Conservation (phyloP, 345 rosid genomes). For the Kernera saxatilis region DNA sequence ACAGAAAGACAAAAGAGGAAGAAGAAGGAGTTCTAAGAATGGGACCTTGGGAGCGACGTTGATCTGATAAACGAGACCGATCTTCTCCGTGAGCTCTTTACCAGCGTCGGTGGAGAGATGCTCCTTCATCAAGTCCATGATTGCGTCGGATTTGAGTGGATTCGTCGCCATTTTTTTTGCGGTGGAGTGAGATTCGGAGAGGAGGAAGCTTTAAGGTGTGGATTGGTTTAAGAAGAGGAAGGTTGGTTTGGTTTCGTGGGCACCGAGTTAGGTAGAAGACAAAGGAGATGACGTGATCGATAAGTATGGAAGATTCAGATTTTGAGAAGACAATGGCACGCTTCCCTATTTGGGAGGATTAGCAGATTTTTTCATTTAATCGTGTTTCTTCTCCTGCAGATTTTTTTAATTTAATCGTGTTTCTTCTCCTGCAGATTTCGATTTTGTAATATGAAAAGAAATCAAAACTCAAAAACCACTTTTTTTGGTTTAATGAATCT, state of each 20-base stretch:
- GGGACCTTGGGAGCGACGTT: slow-evolving; percentile 87
- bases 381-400: no score
- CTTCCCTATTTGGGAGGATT: slow-evolving; percentile 32
- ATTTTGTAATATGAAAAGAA: no score
- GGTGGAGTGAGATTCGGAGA: slow-evolving; percentile 1
- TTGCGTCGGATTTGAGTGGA: slow-evolving; percentile 59
- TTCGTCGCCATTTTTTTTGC: slow-evolving; percentile 42
- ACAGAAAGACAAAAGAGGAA: not conserved
- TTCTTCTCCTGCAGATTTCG: no score
- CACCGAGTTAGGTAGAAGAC: not conserved
- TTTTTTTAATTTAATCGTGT: no score
- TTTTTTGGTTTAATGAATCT: no score
- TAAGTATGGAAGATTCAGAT: slow-evolving; percentile 24
- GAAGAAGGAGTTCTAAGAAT: not conserved
- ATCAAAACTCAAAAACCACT: no score
- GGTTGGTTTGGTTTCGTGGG: not conserved
- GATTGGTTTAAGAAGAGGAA: slow-evolving; percentile 3
- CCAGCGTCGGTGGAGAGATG: slow-evolving; percentile 78
- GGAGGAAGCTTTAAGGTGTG: not conserved
- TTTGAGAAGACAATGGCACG: slow-evolving; percentile 14
- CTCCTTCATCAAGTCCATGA: slow-evolving; percentile 65
- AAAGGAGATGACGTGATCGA: slow-evolving; percentile 30
- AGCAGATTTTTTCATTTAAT: no score
- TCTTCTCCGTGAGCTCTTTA: slow-evolving; percentile 49
- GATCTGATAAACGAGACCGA: slow-evolving; percentile 84